Base-by-base conservation (phyloP, 2,329 filamentous ascomycete genomes). In the Venturia asperata region DNA sequence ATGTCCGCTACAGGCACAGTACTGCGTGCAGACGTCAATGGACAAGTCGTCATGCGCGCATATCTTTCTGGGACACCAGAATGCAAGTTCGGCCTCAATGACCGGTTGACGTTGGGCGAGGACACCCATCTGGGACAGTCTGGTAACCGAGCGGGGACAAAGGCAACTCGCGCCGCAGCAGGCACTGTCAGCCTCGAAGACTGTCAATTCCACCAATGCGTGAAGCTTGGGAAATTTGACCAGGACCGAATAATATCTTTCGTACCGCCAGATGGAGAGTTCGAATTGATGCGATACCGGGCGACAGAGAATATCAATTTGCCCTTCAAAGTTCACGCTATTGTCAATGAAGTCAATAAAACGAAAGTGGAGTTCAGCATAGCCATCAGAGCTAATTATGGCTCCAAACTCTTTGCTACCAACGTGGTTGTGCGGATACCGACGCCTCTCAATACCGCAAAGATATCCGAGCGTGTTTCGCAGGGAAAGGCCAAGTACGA, bases 341-440 rank as follows among this genome's bases (percentile, higher is more conserved):
- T 99, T 70, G 94, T 99, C 73, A 96, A 96, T 74, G 94, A 99
- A 77, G 85, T 97, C 67, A 93, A 94, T 69, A 95, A 94, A 74
- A 94, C 91, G 52, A 97, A 97, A 77, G 94, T 99, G 67, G 94
- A 99, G 78, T 99, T 97, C 81, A 96, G 91, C 79, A 96, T 99
- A 72, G 92, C 92, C 64, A 92, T 99, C 73, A 92, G 94, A 73
- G 92, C 94, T 69, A 99, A 99, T 78, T 99, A 97, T 73, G 92
- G 92, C 65, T 85, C 88, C 71, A 99, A 99, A 76, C 85, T 99
- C 34, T 99, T 97, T 72, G 94, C 94, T 13, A 97, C 94, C 41
- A 99, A 97, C 72, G 94, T 99, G 37, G 83, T 97, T 45, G 87
- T 99, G 64, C 89, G 91, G 69, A 95, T 99, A 70, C 94, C 94